Base-by-base conservation (phyloP, 2,329 filamentous ascomycete genomes). In the Pseudogymnoascus sp. region DNA sequence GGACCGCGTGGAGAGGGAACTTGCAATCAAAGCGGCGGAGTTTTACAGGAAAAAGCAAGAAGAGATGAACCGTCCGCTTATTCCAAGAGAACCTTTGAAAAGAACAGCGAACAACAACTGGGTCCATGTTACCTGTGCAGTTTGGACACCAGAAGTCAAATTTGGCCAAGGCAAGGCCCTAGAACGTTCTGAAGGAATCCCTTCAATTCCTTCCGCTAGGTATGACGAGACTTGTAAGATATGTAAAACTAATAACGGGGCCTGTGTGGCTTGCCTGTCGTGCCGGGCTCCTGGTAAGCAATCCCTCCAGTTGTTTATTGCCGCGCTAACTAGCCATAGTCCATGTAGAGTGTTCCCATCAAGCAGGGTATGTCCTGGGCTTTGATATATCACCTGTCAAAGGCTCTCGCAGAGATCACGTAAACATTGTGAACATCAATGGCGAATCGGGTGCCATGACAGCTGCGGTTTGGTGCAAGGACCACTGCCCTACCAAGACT, bases 41-140 rank as follows among this genome's bases (percentile, higher is more conserved):
- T 87, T 87, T 63, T 96, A 96, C 74, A 85, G 86, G 42, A 89
- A 89, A 73, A 87, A 86, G 71, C 93, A 99, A 75, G 85, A 91
- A 72, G 89, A 93, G 66, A 85, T 88, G 70, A 91, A 92, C 69
- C 89, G 93, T 59, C 93, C 95, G 1, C 76, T 88, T 37, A 85
- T 91, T 67, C 95, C 95, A 26, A 86, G 95, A 59, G 95, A 97
- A 73, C 89, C 95, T 3, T 79, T 99, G 67, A 99, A 99, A 77
- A 86, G 91, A 60, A 99, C 95, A 0, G 90, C 89, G 3, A 92
- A 96, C 73, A 97, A 97, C 77, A 97, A 97, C 72, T 99, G 95
- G 95, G 91, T 97, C 14, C 95, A 99, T 73, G 91, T 97, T 29
- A 88, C 89, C 39, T 99, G 95, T 72, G 93, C 95, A 1, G 81